Percentiles rank a stretch among this genome's conserved stretches.
phyloP scores from a whole-genome alignment of 371 early-diverging fungal species.

The Mucor plumbeus region DNA sequence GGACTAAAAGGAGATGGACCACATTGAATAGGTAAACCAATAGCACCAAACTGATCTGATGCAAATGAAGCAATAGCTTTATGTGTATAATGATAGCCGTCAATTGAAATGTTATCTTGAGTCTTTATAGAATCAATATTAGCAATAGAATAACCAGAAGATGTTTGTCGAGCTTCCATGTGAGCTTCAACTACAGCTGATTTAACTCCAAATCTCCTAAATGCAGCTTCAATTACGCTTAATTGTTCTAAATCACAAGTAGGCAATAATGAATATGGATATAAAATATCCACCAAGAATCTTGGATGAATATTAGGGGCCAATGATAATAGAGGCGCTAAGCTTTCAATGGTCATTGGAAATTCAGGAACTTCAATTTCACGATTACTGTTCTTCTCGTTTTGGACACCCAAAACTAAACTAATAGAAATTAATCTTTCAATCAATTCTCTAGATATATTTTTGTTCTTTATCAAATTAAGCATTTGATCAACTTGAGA shows the following conservation, averaged over 20 bases:
- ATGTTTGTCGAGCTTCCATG: conserved; percentile 56
- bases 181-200: conserved; percentile 48
- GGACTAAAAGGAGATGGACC: conserved; percentile 59
- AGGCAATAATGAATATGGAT: conserved; percentile 71
- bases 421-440: conserved; percentile 71
- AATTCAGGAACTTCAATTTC: conserved; percentile 76
- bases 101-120: conserved; percentile 33
- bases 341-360: conserved; percentile 64
- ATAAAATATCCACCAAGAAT: conserved; percentile 66
- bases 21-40: conserved; percentile 50
- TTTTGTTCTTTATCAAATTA: conserved; percentile 33
- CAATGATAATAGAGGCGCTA: conserved; percentile 52
- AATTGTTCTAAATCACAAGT: conserved; percentile 67
- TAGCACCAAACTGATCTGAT: conserved; percentile 28
- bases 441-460: conserved; percentile 37
- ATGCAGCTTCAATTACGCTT: conserved; percentile 69
- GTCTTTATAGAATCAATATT: conserved; percentile 41
- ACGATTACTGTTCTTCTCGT: conserved; percentile 41
- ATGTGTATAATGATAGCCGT: conserved; percentile 34
- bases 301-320: conserved; percentile 64
- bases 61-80: conserved; percentile 57
- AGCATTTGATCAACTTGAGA: conserved; percentile 65
- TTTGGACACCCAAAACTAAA: conserved; percentile 62
- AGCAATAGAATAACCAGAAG: conserved; percentile 60
- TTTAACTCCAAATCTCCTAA: conserved; percentile 73